Evolutionary conservation across 2,329 filamentous ascomycete genomes (phyloP).

Genomic region (Metarhizium robertsii): DNA sequence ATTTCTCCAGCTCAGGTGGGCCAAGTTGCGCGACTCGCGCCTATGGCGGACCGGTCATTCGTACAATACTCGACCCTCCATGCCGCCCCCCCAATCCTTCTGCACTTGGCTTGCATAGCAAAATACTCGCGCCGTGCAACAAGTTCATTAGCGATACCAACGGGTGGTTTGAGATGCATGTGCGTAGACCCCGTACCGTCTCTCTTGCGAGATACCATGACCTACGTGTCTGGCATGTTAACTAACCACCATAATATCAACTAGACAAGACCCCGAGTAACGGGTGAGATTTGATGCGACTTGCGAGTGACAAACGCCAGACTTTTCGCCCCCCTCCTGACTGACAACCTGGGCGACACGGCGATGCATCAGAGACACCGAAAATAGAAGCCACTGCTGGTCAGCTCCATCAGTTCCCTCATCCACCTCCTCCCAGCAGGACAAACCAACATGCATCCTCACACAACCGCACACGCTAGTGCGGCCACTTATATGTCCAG

Average conservation of each 20-base stretch:
- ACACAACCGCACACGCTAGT: neutral
- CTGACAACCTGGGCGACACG: neutral
- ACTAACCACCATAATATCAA: neutral
- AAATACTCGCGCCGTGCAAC: neutral
- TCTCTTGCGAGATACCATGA: neutral
- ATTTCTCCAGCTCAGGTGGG: neutral
- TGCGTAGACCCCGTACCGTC: neutral
- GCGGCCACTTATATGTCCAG: neutral
- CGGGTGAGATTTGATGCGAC: neutral
- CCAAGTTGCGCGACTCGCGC: neutral
- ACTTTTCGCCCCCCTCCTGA: neutral
- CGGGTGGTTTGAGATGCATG: neutral
- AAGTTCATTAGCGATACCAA: neutral
- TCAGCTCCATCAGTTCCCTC: neutral
- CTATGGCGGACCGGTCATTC: neutral
- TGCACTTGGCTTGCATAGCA: neutral
- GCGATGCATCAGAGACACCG: neutral
- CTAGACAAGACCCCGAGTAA: neutral
- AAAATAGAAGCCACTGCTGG: neutral
- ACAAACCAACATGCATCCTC: neutral
- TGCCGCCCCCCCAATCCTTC: neutral
- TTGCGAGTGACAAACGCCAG: neutral
- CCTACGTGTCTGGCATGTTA: neutral
- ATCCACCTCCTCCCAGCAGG: neutral
- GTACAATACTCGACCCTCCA: neutral